Percentiles rank a stretch among this genome's conserved stretches.
These are phyloP conservation scores for Dictyostelium capitatum DNA, from an alignment of 78 protist genomes.

Conservation along the genomic window DNA sequence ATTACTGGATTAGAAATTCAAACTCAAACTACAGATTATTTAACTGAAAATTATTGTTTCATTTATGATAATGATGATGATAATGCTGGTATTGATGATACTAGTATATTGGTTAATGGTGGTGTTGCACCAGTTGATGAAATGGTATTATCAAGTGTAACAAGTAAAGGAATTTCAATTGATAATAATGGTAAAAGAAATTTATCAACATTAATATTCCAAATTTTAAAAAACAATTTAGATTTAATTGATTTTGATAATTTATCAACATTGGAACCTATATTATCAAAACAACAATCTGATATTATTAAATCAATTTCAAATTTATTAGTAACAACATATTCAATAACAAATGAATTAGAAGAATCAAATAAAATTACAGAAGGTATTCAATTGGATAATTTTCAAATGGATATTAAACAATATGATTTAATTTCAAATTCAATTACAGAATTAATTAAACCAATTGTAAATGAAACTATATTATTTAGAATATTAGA, in stretches of 20 bases:
- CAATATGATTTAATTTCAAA: not conserved
- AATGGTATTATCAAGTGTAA: not conserved
- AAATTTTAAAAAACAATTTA: not conserved
- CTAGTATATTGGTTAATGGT: not conserved
- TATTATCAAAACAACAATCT: not conserved
- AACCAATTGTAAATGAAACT: not conserved
- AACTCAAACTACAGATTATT: not conserved
- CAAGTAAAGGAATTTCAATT: too few species aligned
- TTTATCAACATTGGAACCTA: not conserved
- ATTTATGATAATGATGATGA: not conserved
- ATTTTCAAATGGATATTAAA: not conserved
- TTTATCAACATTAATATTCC: not conserved
- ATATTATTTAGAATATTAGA: conserved; percentile 26
- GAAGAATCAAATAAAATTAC: not conserved
- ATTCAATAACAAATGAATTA: not conserved
- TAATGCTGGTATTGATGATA: not conserved
- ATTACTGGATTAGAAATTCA: not conserved
- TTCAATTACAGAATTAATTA: not conserved
- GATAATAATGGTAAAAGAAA: not conserved
- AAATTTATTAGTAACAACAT: not conserved
- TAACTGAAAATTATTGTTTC: not conserved
- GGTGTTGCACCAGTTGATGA: not conserved
- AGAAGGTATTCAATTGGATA: too few species aligned
- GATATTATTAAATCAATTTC: not conserved
- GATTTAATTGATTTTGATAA: not conserved